Percentiles rank a stretch among this genome's conserved stretches.
Conservation (phyloP, 495 filamentous ascomycete species). For the Viridothelium virens region DNA sequence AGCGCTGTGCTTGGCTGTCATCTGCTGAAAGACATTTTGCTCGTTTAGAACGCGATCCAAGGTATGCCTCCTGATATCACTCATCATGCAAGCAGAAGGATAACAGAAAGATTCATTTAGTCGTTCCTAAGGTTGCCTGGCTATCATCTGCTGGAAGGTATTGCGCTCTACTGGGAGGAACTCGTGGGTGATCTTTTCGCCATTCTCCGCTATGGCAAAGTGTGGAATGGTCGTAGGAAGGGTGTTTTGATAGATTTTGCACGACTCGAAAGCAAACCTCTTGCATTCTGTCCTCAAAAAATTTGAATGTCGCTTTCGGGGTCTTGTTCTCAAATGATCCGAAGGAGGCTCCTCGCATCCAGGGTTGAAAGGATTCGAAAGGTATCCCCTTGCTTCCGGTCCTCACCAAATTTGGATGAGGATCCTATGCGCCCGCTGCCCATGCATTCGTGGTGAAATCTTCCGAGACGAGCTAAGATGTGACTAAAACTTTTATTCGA, state of each 20-base stretch:
- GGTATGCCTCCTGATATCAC: background rate
- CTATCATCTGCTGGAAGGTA: slow-evolving; percentile 9
- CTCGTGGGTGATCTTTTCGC: slow-evolving; percentile 2
- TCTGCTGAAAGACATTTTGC: background rate
- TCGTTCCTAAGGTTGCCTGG: background rate
- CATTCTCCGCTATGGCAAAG: background rate
- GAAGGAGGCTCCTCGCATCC: background rate
- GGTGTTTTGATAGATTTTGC: background rate
- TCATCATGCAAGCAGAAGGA: background rate
- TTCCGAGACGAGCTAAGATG: background rate
- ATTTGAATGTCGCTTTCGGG: too few species aligned
- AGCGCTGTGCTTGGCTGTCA: slow-evolving; percentile 6
- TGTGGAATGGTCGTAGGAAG: slow-evolving; percentile 6
- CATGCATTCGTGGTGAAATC: slow-evolving; percentile 3
- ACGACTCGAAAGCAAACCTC: background rate
- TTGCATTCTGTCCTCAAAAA: too few species aligned
- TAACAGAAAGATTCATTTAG: background rate
- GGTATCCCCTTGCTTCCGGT: too few species aligned
- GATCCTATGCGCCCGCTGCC: background rate
- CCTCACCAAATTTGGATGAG: too few species aligned
- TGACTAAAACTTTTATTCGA: slow-evolving; percentile 25
- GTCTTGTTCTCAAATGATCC: background rate
- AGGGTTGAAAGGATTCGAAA: too few species aligned
- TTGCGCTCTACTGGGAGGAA: slow-evolving; percentile 4
- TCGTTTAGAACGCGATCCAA: background rate